These are phyloP conservation scores for Leccinum subrobustum DNA, from an alignment of 1,284 basidiomycete species.

Conservation along the genomic window DNA sequence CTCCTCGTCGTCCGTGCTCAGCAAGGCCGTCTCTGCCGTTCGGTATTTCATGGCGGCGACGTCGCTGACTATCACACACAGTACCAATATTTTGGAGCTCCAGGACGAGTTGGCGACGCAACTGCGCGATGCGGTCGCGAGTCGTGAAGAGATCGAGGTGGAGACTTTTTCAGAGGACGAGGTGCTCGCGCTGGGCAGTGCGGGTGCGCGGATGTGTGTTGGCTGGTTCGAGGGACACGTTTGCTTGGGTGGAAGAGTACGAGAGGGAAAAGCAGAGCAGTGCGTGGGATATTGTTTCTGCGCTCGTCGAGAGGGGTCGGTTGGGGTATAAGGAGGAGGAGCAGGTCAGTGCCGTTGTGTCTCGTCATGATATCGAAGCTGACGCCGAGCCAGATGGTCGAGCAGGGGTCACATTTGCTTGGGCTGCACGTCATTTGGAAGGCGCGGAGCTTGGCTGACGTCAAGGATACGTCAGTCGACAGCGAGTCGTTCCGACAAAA, in stretches of 20 bases:
- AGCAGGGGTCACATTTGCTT: constrained; percentile 77
- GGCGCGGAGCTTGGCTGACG: constrained; percentile 50
- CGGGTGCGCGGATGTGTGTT: constrained; percentile 76
- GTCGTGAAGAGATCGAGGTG: constrained; percentile 81
- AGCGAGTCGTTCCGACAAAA: constrained; percentile 52
- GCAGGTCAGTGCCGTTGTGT: constrained; percentile 49
- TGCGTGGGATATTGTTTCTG: constrained; percentile 85
- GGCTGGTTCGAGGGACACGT: constrained; percentile 71
- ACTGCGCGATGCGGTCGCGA: constrained; percentile 76
- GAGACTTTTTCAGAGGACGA: constrained; percentile 85
- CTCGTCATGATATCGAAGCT: background rate
- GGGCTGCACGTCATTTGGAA: constrained; percentile 87
- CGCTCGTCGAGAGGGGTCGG: constrained; percentile 81
- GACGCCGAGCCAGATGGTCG: constrained; percentile 66
- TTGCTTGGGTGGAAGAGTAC: constrained; percentile 82
- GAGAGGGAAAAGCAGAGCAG: constrained; percentile 69
- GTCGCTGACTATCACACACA: constrained; percentile 32
- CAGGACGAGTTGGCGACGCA: constrained; percentile 82
- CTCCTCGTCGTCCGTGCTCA: constrained; percentile 73
- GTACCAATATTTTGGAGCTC: constrained; percentile 79
- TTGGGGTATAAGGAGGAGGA: constrained; percentile 91
- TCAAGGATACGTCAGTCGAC: constrained; percentile 52
- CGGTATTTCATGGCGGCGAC: constrained; percentile 67
- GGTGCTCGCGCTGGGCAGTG: constrained; percentile 66
- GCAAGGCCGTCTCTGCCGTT: constrained; percentile 62